Conservation (phyloP, 2,329 filamentous ascomycete genomes). For the Diaporthe eres region DNA sequence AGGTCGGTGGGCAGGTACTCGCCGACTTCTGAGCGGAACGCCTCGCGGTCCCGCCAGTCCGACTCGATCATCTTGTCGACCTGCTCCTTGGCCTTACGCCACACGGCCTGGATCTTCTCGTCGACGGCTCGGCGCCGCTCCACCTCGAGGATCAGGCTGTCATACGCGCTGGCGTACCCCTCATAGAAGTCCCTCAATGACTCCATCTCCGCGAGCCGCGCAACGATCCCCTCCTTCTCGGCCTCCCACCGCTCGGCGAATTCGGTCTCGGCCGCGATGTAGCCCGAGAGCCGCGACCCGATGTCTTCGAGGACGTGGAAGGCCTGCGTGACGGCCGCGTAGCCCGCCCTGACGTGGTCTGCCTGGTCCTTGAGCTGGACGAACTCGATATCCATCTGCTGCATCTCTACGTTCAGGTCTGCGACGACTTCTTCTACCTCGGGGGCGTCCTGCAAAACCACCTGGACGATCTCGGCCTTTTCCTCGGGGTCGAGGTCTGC, state of each 20-base stretch:
- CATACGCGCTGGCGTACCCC: slow-evolving; percentile 87
- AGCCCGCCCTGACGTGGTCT: slow-evolving; percentile 67
- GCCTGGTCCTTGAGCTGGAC: slow-evolving; percentile 75
- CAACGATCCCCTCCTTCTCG: slow-evolving; percentile 78
- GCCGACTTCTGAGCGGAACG: slow-evolving; percentile 85
- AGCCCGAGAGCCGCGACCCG: slow-evolving; percentile 73
- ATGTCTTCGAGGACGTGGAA: slow-evolving; percentile 78
- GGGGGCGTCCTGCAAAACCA: slow-evolving; percentile 80
- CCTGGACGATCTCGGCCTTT: slow-evolving; percentile 84
- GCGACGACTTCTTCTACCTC: slow-evolving; percentile 76
- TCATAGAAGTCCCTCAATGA: slow-evolving; percentile 87
- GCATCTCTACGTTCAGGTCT: slow-evolving; percentile 81
- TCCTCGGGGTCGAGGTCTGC: slow-evolving; percentile 79
- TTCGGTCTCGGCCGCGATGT: slow-evolving; percentile 74
- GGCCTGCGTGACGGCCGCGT: slow-evolving; percentile 72
- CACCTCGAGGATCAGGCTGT: slow-evolving; percentile 86
- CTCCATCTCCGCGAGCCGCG: slow-evolving; percentile 81
- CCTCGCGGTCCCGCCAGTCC: slow-evolving; percentile 80
- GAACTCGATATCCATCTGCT: slow-evolving; percentile 82
- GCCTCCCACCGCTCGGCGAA: slow-evolving; percentile 80
- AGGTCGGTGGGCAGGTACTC: slow-evolving; percentile 90
- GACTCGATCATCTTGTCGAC: slow-evolving; percentile 81
- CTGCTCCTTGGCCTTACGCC: slow-evolving; percentile 82
- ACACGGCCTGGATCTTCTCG: slow-evolving; percentile 79
- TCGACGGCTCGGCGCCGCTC: slow-evolving; percentile 81